phyloP scores from a whole-genome alignment of 768 basidiomycete species.

The Xerocomellus chrysenteron region DNA sequence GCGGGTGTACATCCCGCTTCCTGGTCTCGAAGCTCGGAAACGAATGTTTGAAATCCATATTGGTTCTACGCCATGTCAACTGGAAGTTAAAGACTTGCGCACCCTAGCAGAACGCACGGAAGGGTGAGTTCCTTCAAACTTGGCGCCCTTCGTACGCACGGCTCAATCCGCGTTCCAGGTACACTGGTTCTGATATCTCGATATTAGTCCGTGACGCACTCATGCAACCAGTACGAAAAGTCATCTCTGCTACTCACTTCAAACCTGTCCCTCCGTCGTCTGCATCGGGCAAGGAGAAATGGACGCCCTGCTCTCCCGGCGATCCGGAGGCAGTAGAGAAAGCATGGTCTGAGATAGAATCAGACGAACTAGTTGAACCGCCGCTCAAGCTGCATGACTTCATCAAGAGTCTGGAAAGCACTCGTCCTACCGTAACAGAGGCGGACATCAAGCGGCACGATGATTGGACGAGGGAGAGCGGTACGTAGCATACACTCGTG shows the following conservation, averaged over 20 bases:
- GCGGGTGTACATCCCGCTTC: slow-evolving; percentile 96
- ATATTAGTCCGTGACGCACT: slow-evolving; percentile 94
- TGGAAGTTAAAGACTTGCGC: slow-evolving; percentile 76
- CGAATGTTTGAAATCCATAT: slow-evolving; percentile 98
- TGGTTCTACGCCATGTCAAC: slow-evolving; percentile 86
- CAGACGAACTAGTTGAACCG: slow-evolving; percentile 90
- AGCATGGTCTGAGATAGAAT: slow-evolving; percentile 83
- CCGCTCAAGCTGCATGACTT: slow-evolving; percentile 78
- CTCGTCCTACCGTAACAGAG: slow-evolving; percentile 85
- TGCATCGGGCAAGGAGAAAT: slow-evolving; percentile 46
- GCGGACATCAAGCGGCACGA: slow-evolving; percentile 84
- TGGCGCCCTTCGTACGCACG: neutral
- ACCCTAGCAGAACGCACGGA: slow-evolving; percentile 83
- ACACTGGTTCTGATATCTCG: slow-evolving; percentile 93
- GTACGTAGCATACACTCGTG: slow-evolving; percentile 38
- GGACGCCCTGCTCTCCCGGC: slow-evolving; percentile 96
- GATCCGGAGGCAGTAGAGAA: slow-evolving; percentile 83
- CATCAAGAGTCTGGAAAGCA: slow-evolving; percentile 71
- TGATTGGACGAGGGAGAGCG: slow-evolving; percentile 82
- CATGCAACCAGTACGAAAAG: slow-evolving; percentile 98
- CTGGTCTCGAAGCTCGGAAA: slow-evolving; percentile 86
- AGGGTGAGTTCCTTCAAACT: slow-evolving; percentile 44
- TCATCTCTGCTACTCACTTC: slow-evolving; percentile 94
- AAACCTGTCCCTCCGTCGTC: slow-evolving; percentile 47
- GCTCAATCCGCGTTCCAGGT: slow-evolving; percentile 40